Evolutionary conservation across 495 filamentous ascomycete genomes (phyloP).

Genomic region (Hypomontagnella submonticulosa): DNA sequence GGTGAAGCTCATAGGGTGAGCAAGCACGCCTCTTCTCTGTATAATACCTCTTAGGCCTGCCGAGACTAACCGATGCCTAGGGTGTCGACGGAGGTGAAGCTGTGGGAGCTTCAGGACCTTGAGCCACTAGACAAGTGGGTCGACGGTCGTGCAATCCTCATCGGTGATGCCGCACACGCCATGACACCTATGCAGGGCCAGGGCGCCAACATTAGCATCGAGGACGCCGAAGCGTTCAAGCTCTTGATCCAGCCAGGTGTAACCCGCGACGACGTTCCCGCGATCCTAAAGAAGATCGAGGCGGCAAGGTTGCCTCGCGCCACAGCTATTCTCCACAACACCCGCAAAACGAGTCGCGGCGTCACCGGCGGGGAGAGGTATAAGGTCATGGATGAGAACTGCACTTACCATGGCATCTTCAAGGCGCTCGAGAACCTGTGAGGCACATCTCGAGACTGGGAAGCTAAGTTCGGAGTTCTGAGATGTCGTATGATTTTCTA

Average conservation of each 20-base stretch:
- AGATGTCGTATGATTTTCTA: not conserved
- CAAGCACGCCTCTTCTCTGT: not conserved
- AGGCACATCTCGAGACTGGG: not conserved
- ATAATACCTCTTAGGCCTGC: slow-evolving; percentile 17
- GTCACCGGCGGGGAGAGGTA: slow-evolving; percentile 32
- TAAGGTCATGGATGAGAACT: slow-evolving; percentile 30
- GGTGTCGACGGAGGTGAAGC: slow-evolving; percentile 33
- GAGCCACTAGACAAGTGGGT: slow-evolving; percentile 54
- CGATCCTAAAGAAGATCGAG: slow-evolving; percentile 33
- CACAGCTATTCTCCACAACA: slow-evolving; percentile 27
- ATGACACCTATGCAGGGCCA: slow-evolving; percentile 54
- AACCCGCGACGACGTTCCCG: slow-evolving; percentile 30
- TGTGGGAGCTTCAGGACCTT: slow-evolving; percentile 60
- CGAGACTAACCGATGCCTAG: slow-evolving; percentile 21
- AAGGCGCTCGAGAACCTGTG: slow-evolving; percentile 19
- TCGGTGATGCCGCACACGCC: slow-evolving; percentile 60
- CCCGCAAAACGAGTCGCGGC: slow-evolving; percentile 21
- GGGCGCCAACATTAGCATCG: slow-evolving; percentile 52
- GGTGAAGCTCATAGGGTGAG: slow-evolving; percentile 42
- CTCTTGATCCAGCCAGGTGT: slow-evolving; percentile 36
- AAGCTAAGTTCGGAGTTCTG: not conserved
- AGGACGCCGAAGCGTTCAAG: slow-evolving; percentile 51
- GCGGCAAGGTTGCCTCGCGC: slow-evolving; percentile 20
- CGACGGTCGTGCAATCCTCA: slow-evolving; percentile 50
- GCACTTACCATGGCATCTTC: slow-evolving; percentile 33